phyloP scores from a whole-genome alignment of 2,329 filamentous ascomycete species.

The Cladophialophora bantiana region DNA sequence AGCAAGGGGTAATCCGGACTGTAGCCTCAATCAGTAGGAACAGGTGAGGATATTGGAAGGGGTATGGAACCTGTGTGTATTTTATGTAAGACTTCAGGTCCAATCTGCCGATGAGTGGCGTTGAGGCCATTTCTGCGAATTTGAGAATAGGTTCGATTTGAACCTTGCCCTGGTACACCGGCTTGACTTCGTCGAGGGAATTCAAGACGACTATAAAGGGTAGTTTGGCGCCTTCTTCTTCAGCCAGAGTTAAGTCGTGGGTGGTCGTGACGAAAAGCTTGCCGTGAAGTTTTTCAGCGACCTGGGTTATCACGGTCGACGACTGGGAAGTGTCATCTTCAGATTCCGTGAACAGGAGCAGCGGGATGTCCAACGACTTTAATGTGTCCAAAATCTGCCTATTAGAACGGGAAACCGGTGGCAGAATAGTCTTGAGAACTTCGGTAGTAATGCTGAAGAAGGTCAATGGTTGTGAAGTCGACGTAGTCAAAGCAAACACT shows the following conservation, averaged over 20 bases:
- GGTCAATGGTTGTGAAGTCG: background rate
- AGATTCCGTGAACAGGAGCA: background rate
- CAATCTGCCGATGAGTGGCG: background rate
- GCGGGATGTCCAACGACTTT: conserved; percentile 7
- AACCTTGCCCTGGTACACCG: background rate
- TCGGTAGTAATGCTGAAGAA: background rate
- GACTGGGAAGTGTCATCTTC: background rate
- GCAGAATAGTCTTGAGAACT: background rate
- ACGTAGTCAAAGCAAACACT: background rate
- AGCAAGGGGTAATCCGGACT: background rate
- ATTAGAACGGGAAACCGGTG: background rate
- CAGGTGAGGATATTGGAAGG: background rate
- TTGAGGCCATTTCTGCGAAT: background rate
- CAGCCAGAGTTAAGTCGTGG: background rate
- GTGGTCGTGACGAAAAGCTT: background rate
- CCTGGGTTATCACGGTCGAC: background rate
- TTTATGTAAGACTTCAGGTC: background rate
- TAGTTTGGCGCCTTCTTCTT: background rate
- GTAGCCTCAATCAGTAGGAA: background rate
- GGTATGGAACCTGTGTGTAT: background rate
- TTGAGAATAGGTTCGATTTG: background rate
- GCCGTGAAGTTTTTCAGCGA: background rate
- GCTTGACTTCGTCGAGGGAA: conserved; percentile 2
- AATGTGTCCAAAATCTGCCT: background rate
- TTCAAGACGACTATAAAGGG: conserved; percentile 2